Percentiles rank a stretch among this genome's conserved stretches.
These are phyloP conservation scores for Backusella circina DNA, from an alignment of 192 early-diverging fungal species.

Conservation along the genomic window DNA sequence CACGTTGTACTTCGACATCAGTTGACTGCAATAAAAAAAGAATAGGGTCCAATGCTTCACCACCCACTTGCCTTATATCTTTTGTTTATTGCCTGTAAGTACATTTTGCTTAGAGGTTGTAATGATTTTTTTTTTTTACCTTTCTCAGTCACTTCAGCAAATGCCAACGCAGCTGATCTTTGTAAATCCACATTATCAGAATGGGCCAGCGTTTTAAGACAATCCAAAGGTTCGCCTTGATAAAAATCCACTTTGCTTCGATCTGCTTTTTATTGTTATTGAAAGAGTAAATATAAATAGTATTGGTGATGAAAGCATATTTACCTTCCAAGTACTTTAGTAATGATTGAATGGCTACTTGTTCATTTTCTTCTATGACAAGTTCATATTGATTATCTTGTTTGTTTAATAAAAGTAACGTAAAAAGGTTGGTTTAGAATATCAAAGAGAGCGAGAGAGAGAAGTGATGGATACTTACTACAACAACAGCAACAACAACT, in stretches of 20 bases:
- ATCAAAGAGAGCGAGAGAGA: background rate
- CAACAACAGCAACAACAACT: background rate
- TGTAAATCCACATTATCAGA: slow-evolving; percentile 83
- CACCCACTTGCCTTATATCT: slow-evolving; percentile 71
- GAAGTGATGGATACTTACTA: background rate
- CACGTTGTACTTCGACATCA: slow-evolving; percentile 82
- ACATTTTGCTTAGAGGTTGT: no score
- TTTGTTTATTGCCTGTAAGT: background rate
- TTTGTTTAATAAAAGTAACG: no score
- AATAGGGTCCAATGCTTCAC: slow-evolving; percentile 77
- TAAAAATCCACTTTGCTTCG: slow-evolving; percentile 79
- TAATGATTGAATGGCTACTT: slow-evolving; percentile 60
- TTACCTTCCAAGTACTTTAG: slow-evolving; percentile 64
- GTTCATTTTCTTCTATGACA: slow-evolving; percentile 61
- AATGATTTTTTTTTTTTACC: slow-evolving; percentile 43
- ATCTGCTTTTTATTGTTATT: slow-evolving; percentile 38
- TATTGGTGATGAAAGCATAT: background rate
- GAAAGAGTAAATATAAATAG: no score
- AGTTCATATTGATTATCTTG: slow-evolving; percentile 53
- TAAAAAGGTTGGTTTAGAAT: slow-evolving; percentile 28
- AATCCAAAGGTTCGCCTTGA: slow-evolving; percentile 74
- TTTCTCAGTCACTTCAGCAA: slow-evolving; percentile 87
- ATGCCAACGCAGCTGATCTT: slow-evolving; percentile 84
- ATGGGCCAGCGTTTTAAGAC: slow-evolving; percentile 75
- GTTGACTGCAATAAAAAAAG: slow-evolving; percentile 77